These are phyloP conservation scores for Debaryomycetaceae sp. DNA, from an alignment of 1,139 yeast genomes.

Conservation along the genomic window DNA sequence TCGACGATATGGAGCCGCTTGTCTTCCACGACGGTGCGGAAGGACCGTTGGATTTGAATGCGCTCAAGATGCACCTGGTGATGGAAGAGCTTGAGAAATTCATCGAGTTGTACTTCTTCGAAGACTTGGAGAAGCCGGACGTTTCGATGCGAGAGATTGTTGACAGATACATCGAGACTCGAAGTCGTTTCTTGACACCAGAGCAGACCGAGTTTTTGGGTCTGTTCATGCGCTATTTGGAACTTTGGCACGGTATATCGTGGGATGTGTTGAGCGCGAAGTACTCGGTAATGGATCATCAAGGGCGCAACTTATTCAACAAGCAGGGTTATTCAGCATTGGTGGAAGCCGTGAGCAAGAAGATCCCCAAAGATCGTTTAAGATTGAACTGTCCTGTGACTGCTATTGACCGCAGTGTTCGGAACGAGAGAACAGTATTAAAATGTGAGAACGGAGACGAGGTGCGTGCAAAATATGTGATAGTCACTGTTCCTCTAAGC, in stretches of 20 bases:
- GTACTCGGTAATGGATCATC: slow-evolving; percentile 60
- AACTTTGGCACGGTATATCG: slow-evolving; percentile 76
- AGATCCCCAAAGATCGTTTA: slow-evolving; percentile 40
- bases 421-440: slow-evolving; percentile 10
- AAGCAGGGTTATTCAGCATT: slow-evolving; percentile 55
- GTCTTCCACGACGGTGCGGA: slow-evolving; percentile 47
- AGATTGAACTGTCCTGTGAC: slow-evolving; percentile 45
- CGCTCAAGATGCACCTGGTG: slow-evolving; percentile 33
- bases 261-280: slow-evolving; percentile 67
- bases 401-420: slow-evolving; percentile 28
- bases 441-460: slow-evolving; percentile 16
- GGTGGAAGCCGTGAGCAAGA: slow-evolving; percentile 38
- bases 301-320: slow-evolving; percentile 72
- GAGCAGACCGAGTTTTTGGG: slow-evolving; percentile 51
- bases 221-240: slow-evolving; percentile 53
- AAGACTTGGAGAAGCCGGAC: slow-evolving; percentile 43
- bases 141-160: slow-evolving; percentile 48
- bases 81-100: slow-evolving; percentile 58
- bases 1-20: slow-evolving; percentile 47
- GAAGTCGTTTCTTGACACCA: slow-evolving; percentile 44
- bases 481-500: slow-evolving; percentile 78
- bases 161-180: slow-evolving; percentile 42
- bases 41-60: slow-evolving; percentile 25
- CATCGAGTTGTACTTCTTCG: slow-evolving; percentile 52
- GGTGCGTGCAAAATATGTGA: slow-evolving; percentile 45